Percentiles rank a stretch among this genome's conserved stretches.
Conservation (phyloP, 2,329 filamentous ascomycete genomes). For the Xylariales sp. region DNA sequence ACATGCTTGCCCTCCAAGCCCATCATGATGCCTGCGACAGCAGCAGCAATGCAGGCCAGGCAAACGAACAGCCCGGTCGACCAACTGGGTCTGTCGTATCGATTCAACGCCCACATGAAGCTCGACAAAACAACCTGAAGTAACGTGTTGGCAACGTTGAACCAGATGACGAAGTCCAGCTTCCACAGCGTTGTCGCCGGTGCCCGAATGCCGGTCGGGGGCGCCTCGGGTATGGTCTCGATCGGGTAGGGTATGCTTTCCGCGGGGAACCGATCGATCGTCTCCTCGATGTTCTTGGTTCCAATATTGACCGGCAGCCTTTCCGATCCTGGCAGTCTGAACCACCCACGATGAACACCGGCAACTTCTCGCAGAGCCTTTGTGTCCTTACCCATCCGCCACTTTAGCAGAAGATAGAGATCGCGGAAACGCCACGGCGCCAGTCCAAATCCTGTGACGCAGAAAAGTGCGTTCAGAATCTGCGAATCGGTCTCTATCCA, state of each 20-base stretch:
- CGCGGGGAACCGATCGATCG: conserved; percentile 32
- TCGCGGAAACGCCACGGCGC: conserved; percentile 83
- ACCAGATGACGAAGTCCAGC: conserved; percentile 74
- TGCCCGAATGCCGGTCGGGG: conserved; percentile 68
- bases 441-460: conserved; percentile 78
- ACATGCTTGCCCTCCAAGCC: conserved; percentile 68
- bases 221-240: conserved; percentile 58
- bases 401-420: conserved; percentile 60
- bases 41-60: conserved; percentile 66
- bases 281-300: conserved; percentile 44
- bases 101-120: conserved; percentile 80
- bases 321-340: conserved; percentile 64
- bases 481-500: conserved; percentile 87
- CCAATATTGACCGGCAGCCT: conserved; percentile 49
- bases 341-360: conserved; percentile 72
- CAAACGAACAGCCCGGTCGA: conserved; percentile 75
- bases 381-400: conserved; percentile 48
- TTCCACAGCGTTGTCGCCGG: conserved; percentile 67
- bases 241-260: conserved; percentile 58
- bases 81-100: conserved; percentile 72
- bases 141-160: conserved; percentile 74
- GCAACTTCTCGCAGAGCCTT: conserved; percentile 63
- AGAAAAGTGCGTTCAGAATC: conserved; percentile 79
- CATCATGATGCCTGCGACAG: conserved; percentile 63
- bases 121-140: conserved; percentile 68